These are phyloP conservation scores for Anacardium occidentale DNA, from an alignment of 345 rosid species.

Conservation along the genomic window DNA sequence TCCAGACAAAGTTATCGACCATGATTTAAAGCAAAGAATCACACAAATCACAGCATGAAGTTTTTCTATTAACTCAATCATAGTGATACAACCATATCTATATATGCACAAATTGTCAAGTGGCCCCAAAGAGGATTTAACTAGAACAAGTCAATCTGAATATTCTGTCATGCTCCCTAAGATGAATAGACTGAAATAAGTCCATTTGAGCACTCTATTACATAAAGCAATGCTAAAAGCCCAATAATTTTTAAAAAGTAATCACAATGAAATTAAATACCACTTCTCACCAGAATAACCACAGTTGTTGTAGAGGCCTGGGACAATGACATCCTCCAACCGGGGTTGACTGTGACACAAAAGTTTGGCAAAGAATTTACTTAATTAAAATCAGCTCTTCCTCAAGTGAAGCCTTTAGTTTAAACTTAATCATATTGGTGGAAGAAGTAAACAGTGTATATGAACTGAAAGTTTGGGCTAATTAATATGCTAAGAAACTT, in stretches of 20 bases:
- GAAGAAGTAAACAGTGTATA: not conserved
- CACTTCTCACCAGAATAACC: constrained; percentile 70
- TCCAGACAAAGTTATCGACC: no score
- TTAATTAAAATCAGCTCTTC: constrained; percentile 9
- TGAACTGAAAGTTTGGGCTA: not conserved
- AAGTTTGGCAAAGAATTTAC: constrained; percentile 12
- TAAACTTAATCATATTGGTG: not conserved
- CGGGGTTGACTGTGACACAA: constrained; percentile 51
- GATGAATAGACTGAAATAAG: not conserved
- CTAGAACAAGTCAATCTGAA: no score
- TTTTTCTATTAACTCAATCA: no score
- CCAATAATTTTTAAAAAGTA: not conserved
- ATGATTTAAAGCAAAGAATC: no score
- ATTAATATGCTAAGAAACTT: not conserved
- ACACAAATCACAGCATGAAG: no score
- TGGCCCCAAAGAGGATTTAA: no score
- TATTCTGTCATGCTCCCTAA: not conserved
- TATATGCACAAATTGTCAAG: no score
- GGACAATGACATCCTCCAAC: constrained; percentile 57
- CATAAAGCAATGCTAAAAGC: not conserved
- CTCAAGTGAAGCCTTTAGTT: constrained; percentile 7
- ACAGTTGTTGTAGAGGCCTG: constrained; percentile 43
- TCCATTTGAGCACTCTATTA: not conserved
- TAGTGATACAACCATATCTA: no score
- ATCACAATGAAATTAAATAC: not conserved